Evolutionary conservation across 306 rosid genomes (phyloP), one percentile per base, ranked within the genome.

Genomic region (Leucaena leucocephala): DNA sequence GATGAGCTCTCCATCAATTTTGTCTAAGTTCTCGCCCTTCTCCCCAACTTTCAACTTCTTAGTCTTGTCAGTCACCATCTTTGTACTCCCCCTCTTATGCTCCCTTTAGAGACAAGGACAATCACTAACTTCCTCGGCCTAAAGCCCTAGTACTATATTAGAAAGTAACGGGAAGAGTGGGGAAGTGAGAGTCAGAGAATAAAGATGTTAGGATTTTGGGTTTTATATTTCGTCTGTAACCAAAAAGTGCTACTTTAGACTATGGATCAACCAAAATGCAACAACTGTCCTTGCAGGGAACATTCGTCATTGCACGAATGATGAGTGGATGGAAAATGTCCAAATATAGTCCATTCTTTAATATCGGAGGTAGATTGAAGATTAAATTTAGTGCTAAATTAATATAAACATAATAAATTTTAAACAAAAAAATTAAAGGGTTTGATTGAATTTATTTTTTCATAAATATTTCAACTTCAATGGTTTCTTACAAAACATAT

Each of bases 1-100:
- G 76, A 94, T 86, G 75, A 94, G 97, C 76, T 94, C 86, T 73
- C 80, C 94, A 19, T 92, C 92, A 72, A 92, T 83, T 36, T 81
- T 85, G 46, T 89, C 94, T 0, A 86, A 69, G 77, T 81, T 79
- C 42, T 92, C 90, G 21, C 74, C 63, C 57, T 84, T 88, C 39
- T 86, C 97, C 0, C 87, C 21, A 2, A 80, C 79, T 90, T 89
- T 94, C 54, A 81, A 77, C 84, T 86, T 94, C 87, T 94, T 94
- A 35, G 92, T 76, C 63, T 84, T 94, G 82, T 89, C 97, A 8
- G 85, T 88, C 35, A 82, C 89, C 97, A 94, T 91, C 71, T 80
- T 88, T 84, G 21, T 1, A 27, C 1, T 27, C 27, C 27, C 27
- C 27, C 27, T 27, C 27, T 27, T 27, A 0, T 27, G 27, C 27